Evolutionary conservation across 2,329 filamentous ascomycete genomes (phyloP), one percentile per base, ranked within the genome.

Genomic region (Beauveria australis): DNA sequence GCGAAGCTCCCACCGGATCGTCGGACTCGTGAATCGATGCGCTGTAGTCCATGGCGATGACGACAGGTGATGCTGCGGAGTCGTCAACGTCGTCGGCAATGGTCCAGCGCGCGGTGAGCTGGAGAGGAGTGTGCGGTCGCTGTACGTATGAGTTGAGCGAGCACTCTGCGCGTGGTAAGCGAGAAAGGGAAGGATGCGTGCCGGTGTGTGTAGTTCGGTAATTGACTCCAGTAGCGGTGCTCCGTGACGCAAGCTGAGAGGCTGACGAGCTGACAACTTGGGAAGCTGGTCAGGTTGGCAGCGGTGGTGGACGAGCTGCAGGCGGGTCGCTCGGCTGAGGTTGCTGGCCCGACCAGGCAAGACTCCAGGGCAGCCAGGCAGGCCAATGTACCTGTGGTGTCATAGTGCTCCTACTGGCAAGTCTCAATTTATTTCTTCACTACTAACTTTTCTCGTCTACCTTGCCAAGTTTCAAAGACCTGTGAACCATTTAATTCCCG

Each of bases 41-140:
- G 71, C 78, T 80, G 71, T 85, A 85, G 73, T 85, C 82, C 82
- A 85, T 85, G 65, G 69, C 48, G 48, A 51, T 52, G 56, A 59
- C 40, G 56, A 52, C 46, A 6, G 54, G 19, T 44, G 33, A 40
- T 59, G 56, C 56, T 59, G 56, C 56, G 56, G 56, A 59, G 56
- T 59, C 28, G 56, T 51, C 56, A 12, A 53, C 26, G 40, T 19
- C 24, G 55, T 43, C 18, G 56, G 33, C 22, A 28, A 33, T 22
- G 18, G 46, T 51, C 37, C 24, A 49, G 48, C 48, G 30, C 47
- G 47, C 22, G 37, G 40, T 24, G n/a, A 53, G 26, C 37, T 41
- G 48, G 37, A 19, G 40, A 51, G 10, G 18, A 10, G 9, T 12
- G n/a, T 44, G 37, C 33, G 26, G 56, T 41, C 46, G 33, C 55